Base-by-base conservation (phyloP, 805 yeast genomes). In the Suhomyces faveliae region DNA sequence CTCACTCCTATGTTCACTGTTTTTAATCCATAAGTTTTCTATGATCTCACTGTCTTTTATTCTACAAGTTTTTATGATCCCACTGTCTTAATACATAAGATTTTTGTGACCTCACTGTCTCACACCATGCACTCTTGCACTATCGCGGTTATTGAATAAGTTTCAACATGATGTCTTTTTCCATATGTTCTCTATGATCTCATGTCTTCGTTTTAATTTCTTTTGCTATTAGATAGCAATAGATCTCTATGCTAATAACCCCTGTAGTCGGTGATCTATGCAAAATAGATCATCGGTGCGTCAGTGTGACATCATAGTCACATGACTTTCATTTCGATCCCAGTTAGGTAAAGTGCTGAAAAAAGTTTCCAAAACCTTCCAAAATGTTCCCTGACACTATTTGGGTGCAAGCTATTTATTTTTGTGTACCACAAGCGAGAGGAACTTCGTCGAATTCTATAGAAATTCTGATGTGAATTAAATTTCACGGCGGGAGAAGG, bases 401-500 rank as follows among this genome's bases (percentile, higher is more conserved):
- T 35, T 37, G 41, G 46, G 46, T 43, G 46, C 42, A 43, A 43
- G 37, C 17, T 21, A n/a, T 27, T 20, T 23, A 35, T 24, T 37
- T 43, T 43, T 37, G 41, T 33, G 46, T 35, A 24, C 24, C 39
- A 17, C n/a, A 21, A 15, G 15, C 40, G 30, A 33, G 35, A 19
- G 35, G 54, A 51, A 51, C 43, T 45, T 50, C 49, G 48, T 49
- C 43, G 56, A 53, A 51, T 20, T 30, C 43, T 24, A 15, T 42
- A 40, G 54, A 51, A 51, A 21, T 12, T 20, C 44, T 43, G 17
- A 35, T 35, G 29, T 7, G 9, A n/a, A 33, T 17, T 21, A n/a
- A 33, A 43, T 25, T 43, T 22, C 42, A 43, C 42, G 27, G 46
- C 17, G 35, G 46, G 17, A n/a, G 35, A 33, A 33, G 29, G 15